Evolutionary conservation across 192 early-diverging fungal species (phyloP).

Genomic region (Cetraspora pellucida): DNA sequence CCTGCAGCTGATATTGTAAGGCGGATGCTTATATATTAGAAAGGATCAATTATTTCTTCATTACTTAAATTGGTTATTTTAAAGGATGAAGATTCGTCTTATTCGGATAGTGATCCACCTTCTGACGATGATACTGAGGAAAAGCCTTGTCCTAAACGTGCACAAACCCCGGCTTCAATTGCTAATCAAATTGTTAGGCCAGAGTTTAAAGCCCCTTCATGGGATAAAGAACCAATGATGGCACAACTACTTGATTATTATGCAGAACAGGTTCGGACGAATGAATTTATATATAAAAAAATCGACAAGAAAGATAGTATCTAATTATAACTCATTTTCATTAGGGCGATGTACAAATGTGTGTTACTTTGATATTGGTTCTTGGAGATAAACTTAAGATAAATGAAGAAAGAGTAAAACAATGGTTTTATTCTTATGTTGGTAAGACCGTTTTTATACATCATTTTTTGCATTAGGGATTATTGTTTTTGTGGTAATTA

Average conservation of each 20-base stretch:
- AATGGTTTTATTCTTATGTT: slow-evolving; percentile 74
- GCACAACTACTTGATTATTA: slow-evolving; percentile 68
- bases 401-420: slow-evolving; percentile 52
- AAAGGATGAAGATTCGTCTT: background rate
- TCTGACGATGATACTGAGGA: background rate
- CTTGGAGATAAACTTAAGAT: slow-evolving; percentile 51
- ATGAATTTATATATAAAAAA: background rate
- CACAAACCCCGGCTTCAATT: slow-evolving; percentile 13
- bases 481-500: background rate
- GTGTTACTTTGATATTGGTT: slow-evolving; percentile 66
- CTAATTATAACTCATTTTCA: slow-evolving; percentile 1
- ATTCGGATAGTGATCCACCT: slow-evolving; percentile 4
- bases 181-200: slow-evolving; percentile 43
- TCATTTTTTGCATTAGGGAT: background rate
- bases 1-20: no score
- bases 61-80: no score
- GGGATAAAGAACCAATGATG: slow-evolving; percentile 54
- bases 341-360: slow-evolving; percentile 78
- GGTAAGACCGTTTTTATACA: slow-evolving; percentile 38
- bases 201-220: slow-evolving; percentile 41
- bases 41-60: no score
- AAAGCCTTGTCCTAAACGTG: background rate
- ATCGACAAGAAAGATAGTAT: background rate
- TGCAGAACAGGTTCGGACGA: slow-evolving; percentile 62
- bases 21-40: no score